Evolutionary conservation across 805 yeast genomes (phyloP).

Genomic region (Hanseniaspora vineae): DNA sequence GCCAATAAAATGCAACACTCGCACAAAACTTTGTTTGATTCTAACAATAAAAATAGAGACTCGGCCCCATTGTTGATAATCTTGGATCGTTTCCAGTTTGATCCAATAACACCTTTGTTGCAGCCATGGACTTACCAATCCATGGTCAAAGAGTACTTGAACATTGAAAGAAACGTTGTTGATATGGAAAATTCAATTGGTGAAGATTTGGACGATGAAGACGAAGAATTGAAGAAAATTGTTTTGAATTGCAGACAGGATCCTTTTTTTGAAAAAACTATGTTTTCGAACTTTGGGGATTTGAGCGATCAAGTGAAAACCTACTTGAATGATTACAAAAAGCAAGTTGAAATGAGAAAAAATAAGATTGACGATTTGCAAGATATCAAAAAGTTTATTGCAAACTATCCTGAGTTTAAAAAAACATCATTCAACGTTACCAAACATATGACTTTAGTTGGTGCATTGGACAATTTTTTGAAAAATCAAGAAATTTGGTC

Average conservation of each 20-base stretch:
- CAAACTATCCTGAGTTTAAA: slow-evolving; percentile 87
- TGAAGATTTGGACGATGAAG: slow-evolving; percentile 1
- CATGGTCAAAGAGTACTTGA: slow-evolving; percentile 89
- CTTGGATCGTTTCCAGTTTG: slow-evolving; percentile 64
- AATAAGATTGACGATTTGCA: slow-evolving; percentile 59
- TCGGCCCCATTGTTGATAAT: slow-evolving; percentile 62
- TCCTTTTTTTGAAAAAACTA: slow-evolving; percentile 60
- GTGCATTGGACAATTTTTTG: slow-evolving; percentile 72
- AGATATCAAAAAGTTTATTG: slow-evolving; percentile 84
- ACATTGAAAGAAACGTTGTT: slow-evolving; percentile 70
- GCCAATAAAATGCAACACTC: slow-evolving; percentile 42
- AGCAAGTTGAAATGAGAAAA: slow-evolving; percentile 61
- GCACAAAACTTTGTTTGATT: slow-evolving; percentile 51
- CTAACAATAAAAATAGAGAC: slow-evolving; percentile 31
- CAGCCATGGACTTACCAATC: slow-evolving; percentile 98
- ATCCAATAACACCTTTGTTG: slow-evolving; percentile 85
- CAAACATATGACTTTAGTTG: slow-evolving; percentile 82
- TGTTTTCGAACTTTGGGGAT: slow-evolving; percentile 90
- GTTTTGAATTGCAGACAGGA: slow-evolving; percentile 61
- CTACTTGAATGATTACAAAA: slow-evolving; percentile 71
- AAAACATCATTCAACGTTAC: slow-evolving; percentile 78
- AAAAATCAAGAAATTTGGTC: slow-evolving; percentile 59
- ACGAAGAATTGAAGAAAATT: slow-evolving; percentile 19
- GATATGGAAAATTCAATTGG: slow-evolving; percentile 32
- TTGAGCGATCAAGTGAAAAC: slow-evolving; percentile 77